Base-by-base conservation (phyloP, 257 asterid genomes). In the Leonotis leonurus region DNA sequence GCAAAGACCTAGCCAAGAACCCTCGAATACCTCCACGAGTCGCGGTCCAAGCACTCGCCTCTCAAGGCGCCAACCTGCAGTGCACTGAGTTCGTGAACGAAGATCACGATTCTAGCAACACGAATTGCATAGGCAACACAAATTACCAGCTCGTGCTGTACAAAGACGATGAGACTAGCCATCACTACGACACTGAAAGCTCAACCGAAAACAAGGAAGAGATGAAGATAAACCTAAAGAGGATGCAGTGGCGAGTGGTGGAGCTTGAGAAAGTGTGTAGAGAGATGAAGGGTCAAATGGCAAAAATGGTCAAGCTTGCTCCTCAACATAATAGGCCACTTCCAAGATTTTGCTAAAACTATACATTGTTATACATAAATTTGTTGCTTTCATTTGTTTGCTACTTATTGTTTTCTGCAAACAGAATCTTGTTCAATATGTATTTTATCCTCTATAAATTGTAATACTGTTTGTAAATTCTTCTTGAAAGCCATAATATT, bases 1-100 rank as follows among this genome's bases (percentile, higher is more conserved):
- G 96, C 77, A 89, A 89, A 60, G 95, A 89, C 72, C 75, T 89
- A 0, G 96, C 95, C 4, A 82, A 82, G 71, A 89, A 84, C 74
- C 96, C 96, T 0, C 67, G 77, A 64, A 86, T 89, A 54, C 95
- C 95, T 62, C 96, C 96, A 46, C 70, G 84, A 82, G 71, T 81
- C 27, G 60, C 96, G 2, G 66, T 88, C 29, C 81, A 81, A 71
- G 96, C 96, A 3, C 75, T 88, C 21, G 73, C 88, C 43, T 78
- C 85, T 14, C 95, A 88, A 60, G 69, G 70, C 25, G 58, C 82
- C 27, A 70, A 32, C 24, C 32, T 69, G 36, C 72, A 53, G 9
- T 60, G 61, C 2, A 9, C 39, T 10, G 29, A 43, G 3, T 17
- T 10, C 39, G 70, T 32, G 62, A 52, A 44, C 7, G 60, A 43